Base-by-base conservation (phyloP, 2,329 filamentous ascomycete species). In the Seiridium cupressi region DNA sequence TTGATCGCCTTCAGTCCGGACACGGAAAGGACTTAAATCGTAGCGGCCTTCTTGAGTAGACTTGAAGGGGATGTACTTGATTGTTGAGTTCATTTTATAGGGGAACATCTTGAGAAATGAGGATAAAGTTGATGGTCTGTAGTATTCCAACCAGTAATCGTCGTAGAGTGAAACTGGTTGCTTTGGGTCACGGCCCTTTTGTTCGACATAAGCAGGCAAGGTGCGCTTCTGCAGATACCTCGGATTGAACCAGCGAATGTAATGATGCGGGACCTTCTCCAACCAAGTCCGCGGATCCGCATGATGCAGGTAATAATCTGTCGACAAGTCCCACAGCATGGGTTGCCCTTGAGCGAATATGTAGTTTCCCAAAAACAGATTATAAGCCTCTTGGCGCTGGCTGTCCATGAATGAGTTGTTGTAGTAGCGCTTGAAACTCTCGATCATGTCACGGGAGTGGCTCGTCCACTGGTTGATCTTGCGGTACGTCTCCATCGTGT, bases 391-490 rank as follows among this genome's bases (percentile, higher is more conserved):
- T 75, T 99, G 95, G 38, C 95, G 88, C 72, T 99, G 95, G n/a
- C 90, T 93, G 73, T 99, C 95, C 7, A 99, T 84, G 73, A 99
- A 99, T 0, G 94, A 96, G 71, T 99, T 99, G 77, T 98, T 97
- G 75, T 99, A 99, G 74, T 98, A 99, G 35, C 95, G 87, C 74
- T 98, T 99, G 80, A 99, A 97, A 73, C 92, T 97, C 77, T 99
- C 95, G 31, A 99, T 93, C 94, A 99, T 98, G 74, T 99, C 95
- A 66, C 95, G 86, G 2, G 94, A 97, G 73, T 97, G 93, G 68
- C 92, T 97, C 32, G 93, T 96, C 95, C 95, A 99, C 73, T 98
- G 94, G 66, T 98, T 98, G 73, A 97, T 96, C 76, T 98, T 98
- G 60, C 95, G 90, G 74, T 99, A 99, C 4, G 95, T 99, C 65